Base-by-base conservation (phyloP, 2,329 filamentous ascomycete species). In the Aureobasidium pullulans region DNA sequence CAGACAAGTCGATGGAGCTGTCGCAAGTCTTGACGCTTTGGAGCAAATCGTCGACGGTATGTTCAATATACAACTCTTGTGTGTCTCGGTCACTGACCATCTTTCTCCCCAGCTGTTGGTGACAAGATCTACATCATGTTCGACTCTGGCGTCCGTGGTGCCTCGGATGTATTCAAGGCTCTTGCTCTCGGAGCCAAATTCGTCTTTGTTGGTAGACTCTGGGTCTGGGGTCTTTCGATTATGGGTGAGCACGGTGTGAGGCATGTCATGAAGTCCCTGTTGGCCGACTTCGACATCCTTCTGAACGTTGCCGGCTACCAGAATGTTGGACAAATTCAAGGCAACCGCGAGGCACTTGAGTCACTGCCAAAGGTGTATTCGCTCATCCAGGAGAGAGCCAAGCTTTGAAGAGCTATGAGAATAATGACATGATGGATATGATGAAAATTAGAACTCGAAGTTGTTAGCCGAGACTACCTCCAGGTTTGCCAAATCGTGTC, bases 221-320 rank as follows among this genome's bases (percentile, higher is more conserved):
- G 81, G 77, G 75, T 86, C 23, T 86, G 79, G 76, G 83, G 79
- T 0, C 67, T 86, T 9, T 77, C 77, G 42, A 83, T 84, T 59
- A 81, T 80, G 70, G 83, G 84, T 10, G 82, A 86, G 67, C 71
- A 79, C 32, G 83, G 83, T 1, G 83, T 86, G 1, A 70, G 80
- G 0, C 83, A 86, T 70, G 81, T 86, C 7, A 79, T 86, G 76
- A 83, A 81, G 70, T 75, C 76, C n/a, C 67, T 86, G 29, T 68
- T 87, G 53, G 83, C 81, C 0, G 83, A 86, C 58, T 76, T 86
- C 36, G 82, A 86, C 67, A 84, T 85, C 44, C 61, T 84, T 60
- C 80, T 86, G 77, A 82, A 81, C 50, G 79, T 84, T 1, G 79
- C 76, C 16, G 83, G 84, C 0, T 81, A 79, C 62, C 77, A 78